Percentiles rank a stretch among this genome's conserved stretches.
Evolutionary conservation across 1,139 yeast species (phyloP).

Genomic region (Hansenula anomala): DNA sequence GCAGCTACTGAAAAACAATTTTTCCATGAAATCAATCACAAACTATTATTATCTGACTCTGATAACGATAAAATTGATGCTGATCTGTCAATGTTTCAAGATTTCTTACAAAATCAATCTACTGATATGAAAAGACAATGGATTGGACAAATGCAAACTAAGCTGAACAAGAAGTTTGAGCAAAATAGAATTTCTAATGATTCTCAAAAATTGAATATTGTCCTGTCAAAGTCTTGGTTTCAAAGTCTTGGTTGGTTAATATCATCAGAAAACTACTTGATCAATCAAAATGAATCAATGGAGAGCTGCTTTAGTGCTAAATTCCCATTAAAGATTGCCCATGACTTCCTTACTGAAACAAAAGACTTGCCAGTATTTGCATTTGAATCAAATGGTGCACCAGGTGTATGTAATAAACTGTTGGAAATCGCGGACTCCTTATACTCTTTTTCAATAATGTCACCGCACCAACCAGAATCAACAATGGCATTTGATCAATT

Average conservation of each 20-base stretch:
- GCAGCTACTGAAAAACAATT: constrained; percentile 19
- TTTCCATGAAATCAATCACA: constrained; percentile 10
- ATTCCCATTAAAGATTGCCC: constrained; percentile 18
- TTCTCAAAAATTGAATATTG: constrained; percentile 19
- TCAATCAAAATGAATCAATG: constrained; percentile 7
- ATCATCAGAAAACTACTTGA: constrained; percentile 15
- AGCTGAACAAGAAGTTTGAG: constrained; percentile 11
- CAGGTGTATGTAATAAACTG: constrained; percentile 18
- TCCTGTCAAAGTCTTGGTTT: constrained; percentile 21
- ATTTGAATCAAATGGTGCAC: constrained; percentile 20
- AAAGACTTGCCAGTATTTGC: constrained; percentile 17
- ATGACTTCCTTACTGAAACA: constrained; percentile 13
- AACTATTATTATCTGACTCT: background rate
- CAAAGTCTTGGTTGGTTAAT: constrained; percentile 21
- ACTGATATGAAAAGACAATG: constrained; percentile 15
- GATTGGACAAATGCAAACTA: constrained; percentile 15
- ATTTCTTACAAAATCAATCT: constrained; percentile 14
- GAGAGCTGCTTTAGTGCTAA: constrained; percentile 15
- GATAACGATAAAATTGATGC: background rate
- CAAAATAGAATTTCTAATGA: constrained; percentile 8
- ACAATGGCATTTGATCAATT: constrained; percentile 14
- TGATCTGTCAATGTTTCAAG: constrained; percentile 15
- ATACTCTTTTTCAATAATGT: constrained; percentile 12
- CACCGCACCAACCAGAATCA: constrained; percentile 9
- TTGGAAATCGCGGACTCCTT: constrained; percentile 19